Conservation (phyloP, 495 filamentous ascomycete genomes). For the Aspergillus funiculosus region DNA sequence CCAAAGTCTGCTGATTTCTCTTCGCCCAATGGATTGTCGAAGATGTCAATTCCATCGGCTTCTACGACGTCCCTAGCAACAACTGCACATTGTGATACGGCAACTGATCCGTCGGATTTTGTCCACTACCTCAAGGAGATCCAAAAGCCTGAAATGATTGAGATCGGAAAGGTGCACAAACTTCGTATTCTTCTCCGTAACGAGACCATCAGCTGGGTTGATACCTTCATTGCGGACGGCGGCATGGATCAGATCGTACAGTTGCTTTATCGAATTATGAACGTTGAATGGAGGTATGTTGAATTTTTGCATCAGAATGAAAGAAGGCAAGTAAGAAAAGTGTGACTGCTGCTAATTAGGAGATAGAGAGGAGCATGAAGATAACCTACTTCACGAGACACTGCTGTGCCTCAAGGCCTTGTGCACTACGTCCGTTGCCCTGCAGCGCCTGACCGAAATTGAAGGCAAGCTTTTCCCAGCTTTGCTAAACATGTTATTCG, state of each 20-base stretch:
- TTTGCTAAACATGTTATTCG: constrained; percentile 82
- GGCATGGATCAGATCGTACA: constrained; percentile 90
- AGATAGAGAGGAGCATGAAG: constrained; percentile 91
- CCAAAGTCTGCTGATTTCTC: constrained; percentile 41
- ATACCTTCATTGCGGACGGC: constrained; percentile 78
- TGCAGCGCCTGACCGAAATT: constrained; percentile 73
- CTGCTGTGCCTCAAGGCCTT: constrained; percentile 91
- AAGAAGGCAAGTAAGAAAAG: background rate
- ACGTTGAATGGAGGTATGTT: constrained; percentile 89
- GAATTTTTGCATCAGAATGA: too few relatives aligned
- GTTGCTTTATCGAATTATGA: constrained; percentile 82
- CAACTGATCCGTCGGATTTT: constrained; percentile 67
- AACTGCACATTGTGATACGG: constrained; percentile 39
- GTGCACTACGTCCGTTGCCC: constrained; percentile 80
- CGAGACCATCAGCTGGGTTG: constrained; percentile 92
- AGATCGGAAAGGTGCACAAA: constrained; percentile 93
- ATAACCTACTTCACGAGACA: constrained; percentile 84
- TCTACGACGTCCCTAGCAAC: constrained; percentile 41
- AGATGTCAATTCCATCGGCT: constrained; percentile 38
- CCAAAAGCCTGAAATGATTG: constrained; percentile 71
- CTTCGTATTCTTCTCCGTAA: constrained; percentile 84
- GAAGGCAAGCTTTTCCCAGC: constrained; percentile 79
- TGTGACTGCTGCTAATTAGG: constrained; percentile 18
- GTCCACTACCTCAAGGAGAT: constrained; percentile 73
- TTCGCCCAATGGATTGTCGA: constrained; percentile 43